A percentile compares a stretch with the other conserved stretches of the same genome.
Evolutionary conservation across 164 flowering plant genomes (phyloP).

Genomic region (Protea cynaroides): DNA sequence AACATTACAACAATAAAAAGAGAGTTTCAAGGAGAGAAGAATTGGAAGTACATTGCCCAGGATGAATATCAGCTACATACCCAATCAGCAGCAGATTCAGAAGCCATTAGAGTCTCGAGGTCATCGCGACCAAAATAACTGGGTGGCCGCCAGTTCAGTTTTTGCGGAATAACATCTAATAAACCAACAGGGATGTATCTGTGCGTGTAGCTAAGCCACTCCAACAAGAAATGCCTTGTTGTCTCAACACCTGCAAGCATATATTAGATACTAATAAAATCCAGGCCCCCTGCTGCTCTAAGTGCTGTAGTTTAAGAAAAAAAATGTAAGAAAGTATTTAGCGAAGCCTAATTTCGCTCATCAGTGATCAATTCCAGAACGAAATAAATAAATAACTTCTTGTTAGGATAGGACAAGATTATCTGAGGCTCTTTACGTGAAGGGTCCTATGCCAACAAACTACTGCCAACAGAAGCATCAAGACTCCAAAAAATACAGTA

Average conservation of each 20-base stretch:
- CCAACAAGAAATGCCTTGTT: slow-evolving; percentile 88
- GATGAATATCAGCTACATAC: slow-evolving; percentile 26
- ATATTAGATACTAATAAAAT: neutral
- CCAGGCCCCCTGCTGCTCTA: too few relatives aligned
- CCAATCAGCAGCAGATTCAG: slow-evolving; percentile 98
- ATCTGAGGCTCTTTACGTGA: too few relatives aligned
- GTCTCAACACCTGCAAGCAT: slow-evolving; percentile 80
- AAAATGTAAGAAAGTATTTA: neutral
- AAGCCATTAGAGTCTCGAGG: slow-evolving; percentile 92
- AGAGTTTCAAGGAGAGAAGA: neutral
- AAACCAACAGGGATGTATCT: slow-evolving; percentile 90
- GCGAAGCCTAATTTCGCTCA: neutral
- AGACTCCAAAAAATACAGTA: too few relatives aligned
- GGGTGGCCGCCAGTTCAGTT: slow-evolving; percentile 92
- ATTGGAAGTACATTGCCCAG: neutral
- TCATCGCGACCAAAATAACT: slow-evolving; percentile 81
- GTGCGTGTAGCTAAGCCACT: slow-evolving; percentile 89
- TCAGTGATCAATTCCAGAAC: neutral
- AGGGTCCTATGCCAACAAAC: too few relatives aligned
- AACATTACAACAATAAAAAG: neutral
- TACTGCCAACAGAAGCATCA: too few relatives aligned
- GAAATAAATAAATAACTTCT: neutral
- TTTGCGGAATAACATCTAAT: slow-evolving; percentile 74
- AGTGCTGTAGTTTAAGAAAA: neutral
- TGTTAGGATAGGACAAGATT: too few relatives aligned